A percentile compares a stretch with the other conserved stretches of the same genome.
phyloP scores from a whole-genome alignment of 2,329 filamentous ascomycete genomes.

The Colletotrichum sp. region DNA sequence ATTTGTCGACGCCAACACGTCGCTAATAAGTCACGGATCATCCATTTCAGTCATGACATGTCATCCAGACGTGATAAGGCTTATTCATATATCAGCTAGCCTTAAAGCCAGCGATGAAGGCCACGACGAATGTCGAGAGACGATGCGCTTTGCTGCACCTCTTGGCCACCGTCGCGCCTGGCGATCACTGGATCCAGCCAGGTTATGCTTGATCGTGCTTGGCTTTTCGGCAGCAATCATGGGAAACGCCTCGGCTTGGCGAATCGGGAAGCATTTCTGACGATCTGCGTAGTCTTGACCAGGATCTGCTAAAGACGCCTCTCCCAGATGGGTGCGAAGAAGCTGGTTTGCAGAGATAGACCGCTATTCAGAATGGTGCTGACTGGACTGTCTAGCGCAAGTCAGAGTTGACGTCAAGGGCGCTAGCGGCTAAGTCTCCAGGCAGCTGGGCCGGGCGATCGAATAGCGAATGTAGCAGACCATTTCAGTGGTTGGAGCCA shows the following conservation, averaged over 20 bases:
- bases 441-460: background rate
- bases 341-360: background rate
- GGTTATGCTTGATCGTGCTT: background rate
- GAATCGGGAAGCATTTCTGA: background rate
- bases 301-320: background rate
- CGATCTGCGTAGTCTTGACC: background rate
- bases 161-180: background rate
- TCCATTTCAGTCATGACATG: background rate
- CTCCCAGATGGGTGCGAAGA: background rate
- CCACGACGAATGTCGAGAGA: background rate
- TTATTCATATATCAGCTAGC: background rate
- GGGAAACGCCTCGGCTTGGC: background rate
- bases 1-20: background rate
- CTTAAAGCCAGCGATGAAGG: background rate
- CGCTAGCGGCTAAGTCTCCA: constrained; percentile 4
- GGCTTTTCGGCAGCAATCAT: background rate
- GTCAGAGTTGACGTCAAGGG: background rate
- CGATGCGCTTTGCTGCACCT: background rate
- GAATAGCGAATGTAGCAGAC: constrained; percentile 1
- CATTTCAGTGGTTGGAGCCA: constrained; percentile 14
- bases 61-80: background rate
- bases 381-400: background rate
- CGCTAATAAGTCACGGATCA: background rate
- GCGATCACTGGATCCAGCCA: background rate
- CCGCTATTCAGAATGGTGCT: background rate